phyloP scores from a whole-genome alignment of 805 yeast species.

The Barnettozyma sp. region DNA sequence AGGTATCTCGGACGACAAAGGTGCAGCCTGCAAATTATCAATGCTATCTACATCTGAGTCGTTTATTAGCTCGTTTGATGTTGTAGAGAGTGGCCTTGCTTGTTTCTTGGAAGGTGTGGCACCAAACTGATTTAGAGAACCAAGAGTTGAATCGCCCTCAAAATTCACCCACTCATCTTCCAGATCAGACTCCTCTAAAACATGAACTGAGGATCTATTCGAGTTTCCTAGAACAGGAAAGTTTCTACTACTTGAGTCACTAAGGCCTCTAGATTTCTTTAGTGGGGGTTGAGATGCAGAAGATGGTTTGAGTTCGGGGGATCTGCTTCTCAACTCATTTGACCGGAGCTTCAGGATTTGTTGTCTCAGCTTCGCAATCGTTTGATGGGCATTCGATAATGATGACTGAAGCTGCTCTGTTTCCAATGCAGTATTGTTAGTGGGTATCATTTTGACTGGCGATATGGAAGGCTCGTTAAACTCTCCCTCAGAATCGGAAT shows the following conservation, averaged over 20 bases:
- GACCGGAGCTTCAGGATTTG: constrained; percentile 24
- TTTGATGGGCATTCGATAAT: constrained; percentile 55
- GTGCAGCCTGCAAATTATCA: constrained; percentile 16
- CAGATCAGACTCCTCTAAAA: constrained; percentile 19
- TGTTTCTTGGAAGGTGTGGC: constrained; percentile 15
- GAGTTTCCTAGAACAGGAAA: constrained; percentile 19
- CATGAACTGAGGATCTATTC: constrained; percentile 21
- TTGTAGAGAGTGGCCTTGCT: constrained; percentile 14
- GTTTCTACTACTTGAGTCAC: constrained; percentile 10
- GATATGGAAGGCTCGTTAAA: constrained; percentile 31
- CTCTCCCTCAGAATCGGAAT: constrained; percentile 32
- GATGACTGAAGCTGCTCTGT: constrained; percentile 61
- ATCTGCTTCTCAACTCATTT: constrained; percentile 18
- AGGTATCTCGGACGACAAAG: constrained; percentile 20
- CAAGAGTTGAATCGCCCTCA: constrained; percentile 19
- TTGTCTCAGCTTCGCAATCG: constrained; percentile 52
- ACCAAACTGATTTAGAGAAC: constrained; percentile 4
- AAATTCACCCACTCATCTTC: constrained; percentile 26
- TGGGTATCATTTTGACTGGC: constrained; percentile 31
- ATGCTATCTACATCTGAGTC: constrained; percentile 22
- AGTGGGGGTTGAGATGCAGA: constrained; percentile 3
- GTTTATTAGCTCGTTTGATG: constrained; percentile 12
- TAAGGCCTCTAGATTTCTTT: constrained; percentile 11
- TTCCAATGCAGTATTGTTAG: constrained; percentile 44
- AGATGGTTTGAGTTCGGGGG: constrained; percentile 14